phyloP scores from a whole-genome alignment of 805 yeast species.

The Spathaspora hagerdaliae region DNA sequence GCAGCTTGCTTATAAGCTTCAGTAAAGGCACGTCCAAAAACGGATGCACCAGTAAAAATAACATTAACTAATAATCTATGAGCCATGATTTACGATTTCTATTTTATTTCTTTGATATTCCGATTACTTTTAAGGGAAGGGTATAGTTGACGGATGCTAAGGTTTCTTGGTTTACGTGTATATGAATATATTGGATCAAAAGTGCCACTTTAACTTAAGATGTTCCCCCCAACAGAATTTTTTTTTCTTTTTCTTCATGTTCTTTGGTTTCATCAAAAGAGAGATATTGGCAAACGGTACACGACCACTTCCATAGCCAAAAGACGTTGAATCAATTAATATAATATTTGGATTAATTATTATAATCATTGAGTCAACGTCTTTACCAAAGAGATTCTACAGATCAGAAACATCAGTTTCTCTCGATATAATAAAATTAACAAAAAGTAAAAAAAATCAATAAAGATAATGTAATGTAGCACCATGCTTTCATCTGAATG shows the following conservation, averaged over 20 bases:
- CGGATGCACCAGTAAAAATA: constrained; percentile 89
- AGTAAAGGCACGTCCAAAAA: constrained; percentile 92
- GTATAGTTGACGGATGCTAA: no score
- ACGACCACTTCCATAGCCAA: background rate
- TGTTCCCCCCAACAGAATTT: no score
- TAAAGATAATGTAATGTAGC: constrained; percentile 38
- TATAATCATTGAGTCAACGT: no score
- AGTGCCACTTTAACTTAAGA: no score
- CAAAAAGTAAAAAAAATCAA: background rate
- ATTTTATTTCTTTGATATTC: no score
- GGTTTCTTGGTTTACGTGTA: no score
- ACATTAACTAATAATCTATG: constrained; percentile 89
- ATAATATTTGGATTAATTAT: no score
- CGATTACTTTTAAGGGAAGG: no score
- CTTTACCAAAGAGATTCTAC: no score
- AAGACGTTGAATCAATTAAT: no score
- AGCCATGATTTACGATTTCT: constrained; percentile 48
- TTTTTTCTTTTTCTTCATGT: background rate
- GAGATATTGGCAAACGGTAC: background rate
- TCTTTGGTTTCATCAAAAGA: background rate
- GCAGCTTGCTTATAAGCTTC: constrained; percentile 98
- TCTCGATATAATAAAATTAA: background rate
- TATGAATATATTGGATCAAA: no score
- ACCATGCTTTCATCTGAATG: constrained; percentile 48
- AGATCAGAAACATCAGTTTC: no score